Base-by-base conservation (phyloP, 495 filamentous ascomycete genomes). In the Aspergillus heteromorphus region DNA sequence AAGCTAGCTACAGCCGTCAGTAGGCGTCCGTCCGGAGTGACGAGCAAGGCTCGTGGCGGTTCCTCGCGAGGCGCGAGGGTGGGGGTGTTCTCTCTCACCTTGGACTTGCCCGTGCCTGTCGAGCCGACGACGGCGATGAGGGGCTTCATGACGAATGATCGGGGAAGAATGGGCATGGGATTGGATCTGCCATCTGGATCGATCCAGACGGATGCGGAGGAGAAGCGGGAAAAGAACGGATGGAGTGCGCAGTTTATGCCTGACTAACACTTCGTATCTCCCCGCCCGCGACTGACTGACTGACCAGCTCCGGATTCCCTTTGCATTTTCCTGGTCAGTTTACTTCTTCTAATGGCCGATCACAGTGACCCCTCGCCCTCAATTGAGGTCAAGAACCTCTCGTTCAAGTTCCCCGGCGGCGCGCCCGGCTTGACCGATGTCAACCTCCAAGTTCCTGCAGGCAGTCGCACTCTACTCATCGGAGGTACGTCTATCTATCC, bases 51-150 rank as follows among this genome's bases (percentile, higher is more conserved):
- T n/a, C 40, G 16, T 47, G 18, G 18, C 16, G 7, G 11, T 21
- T 18, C 13, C 21, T 16, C 11, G 9, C 20, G 18, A 40, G 5
- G 25, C 61, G 50, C 61, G 51, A 19, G n/a, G n/a, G n/a, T n/a
- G n/a, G n/a, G n/a, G n/a, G n/a, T n/a, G 48, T 43, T 29, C 9
- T 25, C 29, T 25, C 69, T 54, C 71, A 96, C 93, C 78, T 98
- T 88, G n/a, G 93, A 97, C 76, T 98, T 98, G 34, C 93, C 93
- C 5, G 92, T 97, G 51, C 95, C 93, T 34, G 93, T 98, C 31
- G 95, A 89, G 31, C 93, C 93, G 31, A 97, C 79, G 42, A 98
- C 82, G 31, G 88, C 83, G 58, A 98, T 82, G 53, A 97, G 76
- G 20, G 91, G 88, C 51, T 66, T 58, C 73, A 76, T 75, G 53